Base-by-base conservation (phyloP, 257 asterid genomes). In the Solanum virginianum region DNA sequence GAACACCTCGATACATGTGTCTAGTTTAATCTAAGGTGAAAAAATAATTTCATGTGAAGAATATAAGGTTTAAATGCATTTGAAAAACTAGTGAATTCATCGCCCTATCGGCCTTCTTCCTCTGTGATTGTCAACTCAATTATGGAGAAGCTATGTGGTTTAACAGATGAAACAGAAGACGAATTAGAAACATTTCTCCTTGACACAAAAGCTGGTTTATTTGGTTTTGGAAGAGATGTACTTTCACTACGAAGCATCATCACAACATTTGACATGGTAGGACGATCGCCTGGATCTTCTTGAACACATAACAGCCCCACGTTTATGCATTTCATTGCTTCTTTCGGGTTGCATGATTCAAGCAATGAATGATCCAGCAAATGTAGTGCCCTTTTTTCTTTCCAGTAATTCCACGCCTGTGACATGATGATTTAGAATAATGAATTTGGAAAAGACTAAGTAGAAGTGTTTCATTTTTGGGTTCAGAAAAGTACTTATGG, bases 361-460 rank as follows among this genome's bases (percentile, higher is more conserved):
- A 83, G 49, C 13, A 71, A 18, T 9, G 74, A 70, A 17, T 47
- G 80, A 43, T 89, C 87, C 24, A 87, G 24, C 4, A 85, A 49
- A 26, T 87, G 83, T 49, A 85, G 18, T 18, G 87, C 74, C 39
- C 56, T 80, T 51, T 72, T 43, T 71, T 56, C 90, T 13, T 87
- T 72, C 91, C 91, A 87, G 11, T 87, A 86, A 63, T 39, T 87
- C 91, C 91, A 89, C n/a, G 82, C 89, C 89, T 89, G 80, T 53
- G 39, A 69, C 13, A 72, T 3, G 15, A 60, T 36, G 60, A 32
- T 63, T 79, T 16, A 32, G 45, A 59, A 60, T 4, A 11, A 10
- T 51, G n/a, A 81, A 65, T 45, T 24, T 4, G 41, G 55, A 60
- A 29, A 20, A 59, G 45, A 68, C 53, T 16, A 47, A 20, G 5